These are phyloP conservation scores for Xylariaceae sp. DNA, from an alignment of 2,329 filamentous ascomycete genomes.

Conservation along the genomic window DNA sequence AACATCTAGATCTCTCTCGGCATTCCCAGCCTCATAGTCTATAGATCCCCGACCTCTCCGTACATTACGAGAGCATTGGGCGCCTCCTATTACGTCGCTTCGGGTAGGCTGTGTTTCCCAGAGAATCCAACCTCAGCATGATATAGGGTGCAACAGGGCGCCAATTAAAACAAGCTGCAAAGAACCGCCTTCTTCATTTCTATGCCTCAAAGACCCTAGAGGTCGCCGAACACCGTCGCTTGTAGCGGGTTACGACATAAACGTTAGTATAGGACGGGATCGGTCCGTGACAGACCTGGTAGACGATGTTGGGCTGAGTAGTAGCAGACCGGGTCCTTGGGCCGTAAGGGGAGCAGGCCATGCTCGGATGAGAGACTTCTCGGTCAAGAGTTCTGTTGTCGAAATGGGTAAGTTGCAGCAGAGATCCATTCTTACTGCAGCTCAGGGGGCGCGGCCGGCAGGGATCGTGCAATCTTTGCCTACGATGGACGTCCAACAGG, in stretches of 20 bases:
- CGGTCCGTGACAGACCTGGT: conserved; percentile 14
- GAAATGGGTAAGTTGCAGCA: conserved; percentile 1
- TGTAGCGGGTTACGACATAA: conserved; percentile 15
- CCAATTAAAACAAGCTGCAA: conserved; percentile 14
- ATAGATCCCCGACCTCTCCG: not conserved
- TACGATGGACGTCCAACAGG: not conserved
- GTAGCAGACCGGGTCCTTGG: conserved; percentile 1
- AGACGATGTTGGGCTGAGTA: conserved; percentile 5
- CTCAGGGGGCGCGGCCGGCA: not conserved
- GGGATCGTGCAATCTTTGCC: not conserved
- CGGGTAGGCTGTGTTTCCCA: not conserved
- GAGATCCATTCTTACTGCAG: not conserved
- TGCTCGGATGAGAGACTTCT: conserved; percentile 16
- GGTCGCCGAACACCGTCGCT: conserved; percentile 6
- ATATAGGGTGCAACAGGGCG: conserved; percentile 1
- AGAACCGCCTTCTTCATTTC: conserved; percentile 9
- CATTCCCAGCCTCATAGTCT: not conserved
- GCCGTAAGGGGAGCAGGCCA: conserved; percentile 9
- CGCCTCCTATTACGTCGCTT: not conserved
- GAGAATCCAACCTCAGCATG: conserved; percentile 1
- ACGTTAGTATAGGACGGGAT: conserved; percentile 13
- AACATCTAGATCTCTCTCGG: too few species aligned
- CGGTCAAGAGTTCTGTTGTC: conserved; percentile 1
- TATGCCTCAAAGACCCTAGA: not conserved
- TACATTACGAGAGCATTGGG: not conserved